Conservation (phyloP, 176 grass and related monocot genomes). For the Themeda triandra region DNA sequence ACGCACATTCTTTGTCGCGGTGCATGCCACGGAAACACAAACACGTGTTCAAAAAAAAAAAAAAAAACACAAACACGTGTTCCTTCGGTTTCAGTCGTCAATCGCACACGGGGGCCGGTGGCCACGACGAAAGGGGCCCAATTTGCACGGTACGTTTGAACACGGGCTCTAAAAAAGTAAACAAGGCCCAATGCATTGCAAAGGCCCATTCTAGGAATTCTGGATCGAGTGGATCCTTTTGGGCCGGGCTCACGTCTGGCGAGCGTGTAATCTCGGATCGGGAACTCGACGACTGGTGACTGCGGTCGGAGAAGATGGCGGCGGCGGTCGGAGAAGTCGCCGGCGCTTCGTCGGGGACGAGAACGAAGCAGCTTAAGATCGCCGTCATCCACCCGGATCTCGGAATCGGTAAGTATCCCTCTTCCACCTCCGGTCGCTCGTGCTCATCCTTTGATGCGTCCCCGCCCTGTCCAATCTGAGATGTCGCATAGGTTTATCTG, state of each 20-base stretch:
- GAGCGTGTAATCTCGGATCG: not conserved
- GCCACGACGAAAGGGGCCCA: no score
- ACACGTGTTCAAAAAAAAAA: no score
- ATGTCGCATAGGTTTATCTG: not conserved
- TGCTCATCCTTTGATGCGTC: not conserved
- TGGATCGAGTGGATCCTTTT: not conserved
- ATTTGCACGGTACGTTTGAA: not conserved
- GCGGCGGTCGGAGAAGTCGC: slow-evolving; percentile 17
- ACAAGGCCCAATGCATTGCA: no score
- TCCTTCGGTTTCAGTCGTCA: no score
- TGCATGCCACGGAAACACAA: no score
- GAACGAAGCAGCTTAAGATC: slow-evolving; percentile 51
- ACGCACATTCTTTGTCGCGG: no score
- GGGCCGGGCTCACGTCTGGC: not conserved
- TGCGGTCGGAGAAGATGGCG: not conserved
- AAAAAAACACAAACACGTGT: no score
- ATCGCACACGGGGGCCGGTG: no score
- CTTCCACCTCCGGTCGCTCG: not conserved
- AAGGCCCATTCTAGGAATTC: not conserved
- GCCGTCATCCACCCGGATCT: slow-evolving; percentile 92
- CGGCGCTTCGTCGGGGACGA: slow-evolving; percentile 20
- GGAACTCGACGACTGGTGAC: not conserved
- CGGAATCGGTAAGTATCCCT: slow-evolving; percentile 54
- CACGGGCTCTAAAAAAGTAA: no score
- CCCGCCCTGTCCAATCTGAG: not conserved